phyloP scores from a whole-genome alignment of 2,329 filamentous ascomycete species.

The Cercospora berteroae region DNA sequence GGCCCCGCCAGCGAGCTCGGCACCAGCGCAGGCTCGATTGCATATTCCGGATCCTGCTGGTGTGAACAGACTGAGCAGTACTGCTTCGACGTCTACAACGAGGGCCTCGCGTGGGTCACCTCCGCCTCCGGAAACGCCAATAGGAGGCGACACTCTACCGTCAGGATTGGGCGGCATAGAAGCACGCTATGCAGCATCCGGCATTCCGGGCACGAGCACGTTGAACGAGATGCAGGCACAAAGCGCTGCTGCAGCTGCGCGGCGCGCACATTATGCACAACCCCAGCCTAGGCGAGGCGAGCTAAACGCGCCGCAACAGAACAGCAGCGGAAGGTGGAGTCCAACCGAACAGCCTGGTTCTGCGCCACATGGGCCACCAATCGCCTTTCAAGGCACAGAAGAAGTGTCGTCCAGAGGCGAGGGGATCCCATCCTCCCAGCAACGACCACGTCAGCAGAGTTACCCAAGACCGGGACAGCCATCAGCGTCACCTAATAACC shows the following conservation, averaged over 20 bases:
- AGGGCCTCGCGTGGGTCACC: constrained; percentile 88
- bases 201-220: constrained; percentile 82
- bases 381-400: constrained; percentile 82
- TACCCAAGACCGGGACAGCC: constrained; percentile 45
- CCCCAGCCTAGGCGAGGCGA: constrained; percentile 47
- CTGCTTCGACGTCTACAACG: constrained; percentile 89
- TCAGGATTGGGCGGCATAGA: constrained; percentile 69
- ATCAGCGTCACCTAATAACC: constrained; percentile 40
- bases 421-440: constrained; percentile 20
- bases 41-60: constrained; percentile 54
- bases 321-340: constrained; percentile 74
- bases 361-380: constrained; percentile 83
- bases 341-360: constrained; percentile 86
- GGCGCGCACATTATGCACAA: constrained; percentile 69
- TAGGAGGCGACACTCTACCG: constrained; percentile 39
- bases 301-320: constrained; percentile 36
- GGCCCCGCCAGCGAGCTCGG: constrained; percentile 26
- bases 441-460: constrained; percentile 20
- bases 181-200: constrained; percentile 84
- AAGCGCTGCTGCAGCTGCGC: constrained; percentile 77
- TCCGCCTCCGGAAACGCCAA: constrained; percentile 88
- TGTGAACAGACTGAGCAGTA: constrained; percentile 68
- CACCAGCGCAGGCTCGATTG: constrained; percentile 39
- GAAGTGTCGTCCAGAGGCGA: constrained; percentile 53
- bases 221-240: constrained; percentile 71